Evolutionary conservation across 148 eudicot genomes (phyloP), one percentile per base, ranked within the genome.

Genomic region (Rhododendron williamsianum): DNA sequence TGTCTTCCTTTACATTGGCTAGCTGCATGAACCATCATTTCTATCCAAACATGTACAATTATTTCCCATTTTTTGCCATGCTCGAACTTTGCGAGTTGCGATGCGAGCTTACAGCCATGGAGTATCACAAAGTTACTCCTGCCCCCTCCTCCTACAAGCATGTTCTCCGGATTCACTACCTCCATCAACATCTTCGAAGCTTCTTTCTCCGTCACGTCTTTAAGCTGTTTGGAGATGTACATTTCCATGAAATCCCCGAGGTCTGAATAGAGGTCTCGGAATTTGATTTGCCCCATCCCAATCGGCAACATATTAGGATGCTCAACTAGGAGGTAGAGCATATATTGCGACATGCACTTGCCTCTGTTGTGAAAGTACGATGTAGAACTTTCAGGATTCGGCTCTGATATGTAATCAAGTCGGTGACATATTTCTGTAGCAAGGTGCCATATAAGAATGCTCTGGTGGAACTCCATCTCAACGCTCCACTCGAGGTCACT

Each of bases 391-490:
- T 33, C 35, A 33, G 35, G 35, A 35, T 35, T 35, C 69, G 58
- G 56, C 41, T 49, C 33, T 6, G 25, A 23, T 21, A 16, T 67
- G 3, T 52, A 6, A 21, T 91, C 92, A 4, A 56, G 27, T 54
- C 78, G 54, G 91, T 51, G 0, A 12, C 0, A 51, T 51, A 51
- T 51, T 51, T 51, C 54, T 51, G 16, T 51, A 2, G 54, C 93
- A 82, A 91, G 87, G 86, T 91, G 93, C 93, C 93, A 91, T 16
- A 91, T 52, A 58, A 91, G 89, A 63, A 91, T 86, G 80, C 91
- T 90, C 67, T 86, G 89, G 45, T 91, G 90, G 67, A 90, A 89
- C 23, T 91, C 91, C 25, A 88, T 84, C 21, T 82, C 88, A 6
- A 51, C 27, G 12, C 82, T 86, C 86, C 86, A 83, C 1, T 48